Evolutionary conservation across 768 basidiomycete genomes (phyloP).

Genomic region (Hericium alpestre): DNA sequence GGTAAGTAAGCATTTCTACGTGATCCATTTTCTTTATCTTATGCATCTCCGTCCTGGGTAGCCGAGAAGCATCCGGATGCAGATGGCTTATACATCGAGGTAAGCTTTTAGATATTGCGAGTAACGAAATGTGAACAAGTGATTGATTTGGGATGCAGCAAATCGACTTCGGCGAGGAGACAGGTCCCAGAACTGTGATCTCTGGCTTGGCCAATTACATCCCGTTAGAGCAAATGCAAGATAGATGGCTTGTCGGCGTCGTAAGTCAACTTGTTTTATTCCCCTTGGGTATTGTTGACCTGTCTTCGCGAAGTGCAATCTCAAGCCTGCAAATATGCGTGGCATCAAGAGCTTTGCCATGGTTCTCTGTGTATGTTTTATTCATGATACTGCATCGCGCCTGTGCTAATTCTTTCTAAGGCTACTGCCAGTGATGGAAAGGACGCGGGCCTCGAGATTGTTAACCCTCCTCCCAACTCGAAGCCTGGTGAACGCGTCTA

Average conservation of each 20-base stretch:
- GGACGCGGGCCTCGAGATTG: conserved; percentile 83
- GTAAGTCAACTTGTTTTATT: conserved; percentile 30
- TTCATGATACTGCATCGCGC: not conserved
- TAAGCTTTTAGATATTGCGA: conserved; percentile 17
- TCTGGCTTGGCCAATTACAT: conserved; percentile 96
- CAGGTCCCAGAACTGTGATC: conserved; percentile 90
- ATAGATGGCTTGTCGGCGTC: conserved; percentile 73
- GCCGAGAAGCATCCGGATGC: conserved; percentile 97
- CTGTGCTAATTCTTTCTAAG: conserved; percentile 26
- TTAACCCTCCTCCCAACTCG: conserved; percentile 75
- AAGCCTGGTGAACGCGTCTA: conserved; percentile 90
- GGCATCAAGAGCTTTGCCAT: conserved; percentile 98
- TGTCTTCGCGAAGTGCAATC: conserved; percentile 51
- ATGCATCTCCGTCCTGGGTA: conserved; percentile 1
- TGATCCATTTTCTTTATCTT: too few relatives aligned
- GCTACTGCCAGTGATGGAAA: conserved; percentile 86
- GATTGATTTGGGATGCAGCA: conserved; percentile 36
- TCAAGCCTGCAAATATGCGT: conserved; percentile 95
- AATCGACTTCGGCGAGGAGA: conserved; percentile 94
- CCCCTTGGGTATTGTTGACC: not conserved
- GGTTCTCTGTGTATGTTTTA: conserved; percentile 75
- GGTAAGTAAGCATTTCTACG: conserved; percentile 35
- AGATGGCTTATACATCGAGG: conserved; percentile 92
- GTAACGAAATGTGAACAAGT: not conserved
- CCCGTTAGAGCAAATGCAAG: conserved; percentile 86